Base-by-base conservation (phyloP, 768 basidiomycete species). In the Boletus subcaerulescens region DNA sequence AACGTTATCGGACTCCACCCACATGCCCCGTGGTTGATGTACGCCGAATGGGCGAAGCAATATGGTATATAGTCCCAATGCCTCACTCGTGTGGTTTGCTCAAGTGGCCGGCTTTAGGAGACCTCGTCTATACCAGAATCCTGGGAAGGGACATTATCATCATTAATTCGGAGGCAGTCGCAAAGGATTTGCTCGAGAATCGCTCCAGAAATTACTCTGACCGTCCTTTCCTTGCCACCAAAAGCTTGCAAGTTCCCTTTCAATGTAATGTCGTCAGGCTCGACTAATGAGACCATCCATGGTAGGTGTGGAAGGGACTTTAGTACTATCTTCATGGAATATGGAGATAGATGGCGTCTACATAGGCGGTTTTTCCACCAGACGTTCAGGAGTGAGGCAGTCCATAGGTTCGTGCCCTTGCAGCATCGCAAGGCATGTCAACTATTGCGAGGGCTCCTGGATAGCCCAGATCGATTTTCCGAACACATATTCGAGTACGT, bases 171-270 rank as follows among this genome's bases (percentile, higher is more conserved):
- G 69, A 69, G 36, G 71, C 71, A 49, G 69, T 73, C 11, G 77
- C 73, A 3, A 60, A 69, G 29, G 79, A 80, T 44, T 69, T 84
- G 14, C 71, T 84, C 35, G 80, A 81, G 45, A 65, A 68, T 32
- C 75, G 79, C 12, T 77, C 79, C 10, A 63, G 62, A 13, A 75
- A 79, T 41, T 82, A 82, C 58, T 81, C 80, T 5, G 80, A 80
- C 56, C 76, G 83, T 9, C 82, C 81, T 22, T 56, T 50, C 33
- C 43, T 71, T 35, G 45, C 58, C 8, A 63, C 60, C 18, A 60
- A 41, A 48, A 48, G 51, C 3, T 9, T 60, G 62, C 55, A 41
- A 48, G 58, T 38, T 5, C 20, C 15, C 10, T 32, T 26, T 32
- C 24, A 7, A 32, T 14, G n/a, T 40, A n/a, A n/a, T 36, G 14